phyloP scores from a whole-genome alignment of 2,329 filamentous ascomycete species.

The Pseudogymnoascus sp. region DNA sequence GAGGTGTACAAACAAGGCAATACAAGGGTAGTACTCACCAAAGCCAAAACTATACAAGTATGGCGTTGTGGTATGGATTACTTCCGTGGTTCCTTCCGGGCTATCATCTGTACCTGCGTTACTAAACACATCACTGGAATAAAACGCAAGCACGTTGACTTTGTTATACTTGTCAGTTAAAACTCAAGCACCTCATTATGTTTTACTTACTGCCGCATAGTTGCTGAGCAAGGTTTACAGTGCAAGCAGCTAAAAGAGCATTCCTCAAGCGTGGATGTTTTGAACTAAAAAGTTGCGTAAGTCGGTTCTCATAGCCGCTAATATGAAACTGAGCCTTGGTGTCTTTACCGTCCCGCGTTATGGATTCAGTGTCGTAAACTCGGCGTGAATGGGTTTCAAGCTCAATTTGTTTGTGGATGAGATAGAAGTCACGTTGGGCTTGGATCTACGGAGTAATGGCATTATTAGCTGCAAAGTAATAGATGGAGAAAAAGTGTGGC shows the following conservation, averaged over 20 bases:
- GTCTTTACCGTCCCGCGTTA: too few relatives aligned
- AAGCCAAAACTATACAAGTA: neutral
- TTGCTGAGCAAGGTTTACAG: neutral
- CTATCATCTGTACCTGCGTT: slow-evolving; percentile 33
- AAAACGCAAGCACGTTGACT: slow-evolving; percentile 53
- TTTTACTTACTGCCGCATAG: neutral
- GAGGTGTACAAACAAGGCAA: slow-evolving; percentile 45
- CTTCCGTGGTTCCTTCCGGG: neutral
- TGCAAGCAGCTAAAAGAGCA: neutral
- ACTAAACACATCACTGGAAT: slow-evolving; percentile 53
- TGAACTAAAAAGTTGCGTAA: slow-evolving; percentile 17
- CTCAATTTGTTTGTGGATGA: neutral
- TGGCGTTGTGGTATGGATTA: neutral
- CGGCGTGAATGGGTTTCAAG: slow-evolving; percentile 21
- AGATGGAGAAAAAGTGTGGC: too few relatives aligned
- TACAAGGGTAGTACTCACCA: slow-evolving; percentile 41
- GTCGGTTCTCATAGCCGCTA: neutral
- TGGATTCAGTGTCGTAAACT: slow-evolving; percentile 27
- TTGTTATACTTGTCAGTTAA: neutral
- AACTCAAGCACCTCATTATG: neutral
- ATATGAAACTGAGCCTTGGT: neutral
- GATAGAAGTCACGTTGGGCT: slow-evolving; percentile 28
- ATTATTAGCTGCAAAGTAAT: neutral
- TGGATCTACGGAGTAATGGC: slow-evolving; percentile 17
- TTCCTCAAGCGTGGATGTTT: slow-evolving; percentile 8